phyloP scores from a whole-genome alignment of 2,329 filamentous ascomycete species.

The Pseudogymnoascus sp. region DNA sequence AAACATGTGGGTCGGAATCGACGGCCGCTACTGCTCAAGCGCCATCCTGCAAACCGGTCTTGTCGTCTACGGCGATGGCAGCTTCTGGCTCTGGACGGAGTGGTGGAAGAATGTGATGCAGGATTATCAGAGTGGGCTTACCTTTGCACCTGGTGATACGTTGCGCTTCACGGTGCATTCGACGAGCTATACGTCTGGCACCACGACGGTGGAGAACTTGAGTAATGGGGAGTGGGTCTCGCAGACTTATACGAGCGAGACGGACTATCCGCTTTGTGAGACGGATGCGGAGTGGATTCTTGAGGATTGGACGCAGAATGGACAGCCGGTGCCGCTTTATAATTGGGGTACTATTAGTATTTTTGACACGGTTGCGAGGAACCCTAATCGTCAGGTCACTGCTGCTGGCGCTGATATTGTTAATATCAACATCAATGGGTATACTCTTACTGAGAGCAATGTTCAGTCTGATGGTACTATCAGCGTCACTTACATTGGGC shows the following conservation, averaged over 20 bases:
- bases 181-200: slow-evolving; percentile 35
- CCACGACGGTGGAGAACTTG: slow-evolving; percentile 39
- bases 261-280: slow-evolving; percentile 30
- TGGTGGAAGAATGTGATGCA: slow-evolving; percentile 47
- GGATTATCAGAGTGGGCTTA: slow-evolving; percentile 26
- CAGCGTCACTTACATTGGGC: not conserved
- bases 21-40: slow-evolving; percentile 46
- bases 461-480: not conserved
- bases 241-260: slow-evolving; percentile 33
- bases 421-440: not conserved
- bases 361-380: not conserved
- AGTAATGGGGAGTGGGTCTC: slow-evolving; percentile 38
- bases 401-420: not conserved
- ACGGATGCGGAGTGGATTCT: slow-evolving; percentile 46
- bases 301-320: slow-evolving; percentile 40
- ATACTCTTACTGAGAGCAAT: not conserved
- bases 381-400: not conserved
- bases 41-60: slow-evolving; percentile 50
- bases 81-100: slow-evolving; percentile 50
- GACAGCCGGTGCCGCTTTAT: slow-evolving; percentile 15
- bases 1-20: slow-evolving; percentile 52
- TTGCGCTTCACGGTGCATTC: slow-evolving; percentile 34
- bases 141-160: slow-evolving; percentile 37
- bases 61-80: slow-evolving; percentile 32
- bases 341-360: not conserved